These are phyloP conservation scores for Silene conica DNA, from an alignment of 148 eudicot species.

Conservation along the genomic window DNA sequence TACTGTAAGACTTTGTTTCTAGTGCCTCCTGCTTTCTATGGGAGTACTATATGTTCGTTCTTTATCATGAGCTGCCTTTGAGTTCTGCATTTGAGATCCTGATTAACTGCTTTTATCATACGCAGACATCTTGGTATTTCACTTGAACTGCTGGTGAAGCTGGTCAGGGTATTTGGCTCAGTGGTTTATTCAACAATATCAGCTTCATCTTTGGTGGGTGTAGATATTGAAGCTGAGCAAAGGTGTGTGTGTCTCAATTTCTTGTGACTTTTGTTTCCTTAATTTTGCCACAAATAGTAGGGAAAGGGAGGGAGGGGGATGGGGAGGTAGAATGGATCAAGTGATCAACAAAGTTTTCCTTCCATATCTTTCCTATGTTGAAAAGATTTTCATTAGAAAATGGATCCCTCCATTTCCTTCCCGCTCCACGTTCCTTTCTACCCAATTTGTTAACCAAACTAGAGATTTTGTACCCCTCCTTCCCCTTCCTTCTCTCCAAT, in stretches of 20 bases:
- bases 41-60: not conserved
- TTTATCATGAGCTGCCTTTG: not conserved
- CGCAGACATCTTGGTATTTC: slow-evolving; percentile 78
- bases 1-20: not conserved
- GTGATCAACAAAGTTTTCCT: too few relatives aligned
- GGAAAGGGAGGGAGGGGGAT: too few relatives aligned
- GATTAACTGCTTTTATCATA: slow-evolving; percentile 15
- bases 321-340: too few relatives aligned
- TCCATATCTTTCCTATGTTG: not conserved
- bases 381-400: too few relatives aligned
- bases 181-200: slow-evolving; percentile 80
- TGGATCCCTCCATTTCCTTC: too few relatives aligned
- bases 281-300: not conserved
- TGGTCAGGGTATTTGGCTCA: slow-evolving; percentile 89
- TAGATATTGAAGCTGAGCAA: slow-evolving; percentile 96
- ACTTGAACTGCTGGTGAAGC: slow-evolving; percentile 76
- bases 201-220: slow-evolving; percentile 85
- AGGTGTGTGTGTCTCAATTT: slow-evolving; percentile 52
- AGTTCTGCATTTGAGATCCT: not conserved
- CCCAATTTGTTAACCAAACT: too few relatives aligned
- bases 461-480: too few relatives aligned
- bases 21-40: not conserved
- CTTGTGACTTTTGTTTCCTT: not conserved
- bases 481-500: too few relatives aligned
- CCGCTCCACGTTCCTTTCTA: too few relatives aligned